These are phyloP conservation scores for Aspergillus haitiensis DNA, from an alignment of 495 filamentous ascomycete genomes.

Conservation along the genomic window DNA sequence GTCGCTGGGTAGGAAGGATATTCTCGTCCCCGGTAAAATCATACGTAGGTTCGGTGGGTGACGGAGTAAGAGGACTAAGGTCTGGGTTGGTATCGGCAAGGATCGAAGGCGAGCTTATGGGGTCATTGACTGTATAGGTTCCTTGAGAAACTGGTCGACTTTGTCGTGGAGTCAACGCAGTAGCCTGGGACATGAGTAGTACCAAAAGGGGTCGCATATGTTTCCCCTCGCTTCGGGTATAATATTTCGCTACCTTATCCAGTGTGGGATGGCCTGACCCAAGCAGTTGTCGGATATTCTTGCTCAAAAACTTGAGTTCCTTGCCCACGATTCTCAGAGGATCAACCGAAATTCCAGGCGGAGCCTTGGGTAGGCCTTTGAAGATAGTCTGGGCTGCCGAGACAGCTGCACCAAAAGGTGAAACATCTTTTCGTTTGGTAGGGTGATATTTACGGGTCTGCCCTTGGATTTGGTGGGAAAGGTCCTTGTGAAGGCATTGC, in stretches of 20 bases:
- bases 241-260: conserved; percentile 96
- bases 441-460: conserved; percentile 48
- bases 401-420: conserved; percentile 67
- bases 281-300: conserved; percentile 82
- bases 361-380: conserved; percentile 63
- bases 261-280: conserved; percentile 91
- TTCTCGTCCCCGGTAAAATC: conserved; percentile 58
- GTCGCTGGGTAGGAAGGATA: conserved; percentile 87
- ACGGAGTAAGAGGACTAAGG: conserved; percentile 51
- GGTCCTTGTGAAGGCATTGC: conserved; percentile 49
- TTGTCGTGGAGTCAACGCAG: conserved; percentile 71
- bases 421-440: conserved; percentile 45
- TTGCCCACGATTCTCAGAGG: conserved; percentile 82
- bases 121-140: conserved; percentile 61
- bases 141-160: conserved; percentile 37
- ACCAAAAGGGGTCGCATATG: conserved; percentile 93
- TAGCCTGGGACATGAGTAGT: conserved; percentile 92
- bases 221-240: conserved; percentile 94
- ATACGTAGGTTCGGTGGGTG: conserved; percentile 51
- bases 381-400: conserved; percentile 78
- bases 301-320: conserved; percentile 90
- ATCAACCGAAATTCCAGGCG: conserved; percentile 64
- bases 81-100: conserved; percentile 83
- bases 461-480: conserved; percentile 27
- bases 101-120: conserved; percentile 72